Evolutionary conservation across 2,329 filamentous ascomycete genomes (phyloP).

Genomic region (Monosporascus sp.): DNA sequence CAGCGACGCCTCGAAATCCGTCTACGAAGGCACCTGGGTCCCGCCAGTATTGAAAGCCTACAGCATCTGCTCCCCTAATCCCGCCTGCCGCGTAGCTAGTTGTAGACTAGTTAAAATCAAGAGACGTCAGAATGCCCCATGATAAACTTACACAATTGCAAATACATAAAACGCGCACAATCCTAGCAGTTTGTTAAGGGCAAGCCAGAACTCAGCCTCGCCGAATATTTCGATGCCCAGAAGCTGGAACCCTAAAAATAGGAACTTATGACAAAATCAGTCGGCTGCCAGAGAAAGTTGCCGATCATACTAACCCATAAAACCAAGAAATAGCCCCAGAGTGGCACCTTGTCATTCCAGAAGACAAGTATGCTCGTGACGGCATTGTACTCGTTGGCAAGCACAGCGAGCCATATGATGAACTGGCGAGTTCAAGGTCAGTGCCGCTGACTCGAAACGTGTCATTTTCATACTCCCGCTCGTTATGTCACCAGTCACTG

Average conservation of each 20-base stretch:
- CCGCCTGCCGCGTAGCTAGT: slow-evolving; percentile 59
- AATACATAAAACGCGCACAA: slow-evolving; percentile 70
- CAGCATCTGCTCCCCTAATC: slow-evolving; percentile 51
- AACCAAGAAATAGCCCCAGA: slow-evolving; percentile 67
- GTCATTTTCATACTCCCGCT: neutral
- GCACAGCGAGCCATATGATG: slow-evolving; percentile 49
- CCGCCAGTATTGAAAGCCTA: slow-evolving; percentile 69
- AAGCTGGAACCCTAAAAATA: slow-evolving; percentile 63
- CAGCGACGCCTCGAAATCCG: slow-evolving; percentile 61
- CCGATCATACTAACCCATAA: slow-evolving; percentile 51
- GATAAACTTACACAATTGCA: slow-evolving; percentile 49
- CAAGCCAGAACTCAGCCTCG: slow-evolving; percentile 76
- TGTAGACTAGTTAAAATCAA: slow-evolving; percentile 4
- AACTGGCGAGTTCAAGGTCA: neutral
- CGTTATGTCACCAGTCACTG: slow-evolving; percentile 1
- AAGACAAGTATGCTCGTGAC: slow-evolving; percentile 61
- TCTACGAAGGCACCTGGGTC: slow-evolving; percentile 64
- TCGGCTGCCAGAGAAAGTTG: neutral
- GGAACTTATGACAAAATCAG: slow-evolving; percentile 24
- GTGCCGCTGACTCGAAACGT: neutral
- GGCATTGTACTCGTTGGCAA: slow-evolving; percentile 68
- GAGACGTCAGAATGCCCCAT: neutral
- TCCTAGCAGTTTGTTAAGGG: slow-evolving; percentile 64
- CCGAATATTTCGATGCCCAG: slow-evolving; percentile 70
- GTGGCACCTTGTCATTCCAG: slow-evolving; percentile 56